Conservation (phyloP, 345 rosid genomes). For the Ricinus communis region DNA sequence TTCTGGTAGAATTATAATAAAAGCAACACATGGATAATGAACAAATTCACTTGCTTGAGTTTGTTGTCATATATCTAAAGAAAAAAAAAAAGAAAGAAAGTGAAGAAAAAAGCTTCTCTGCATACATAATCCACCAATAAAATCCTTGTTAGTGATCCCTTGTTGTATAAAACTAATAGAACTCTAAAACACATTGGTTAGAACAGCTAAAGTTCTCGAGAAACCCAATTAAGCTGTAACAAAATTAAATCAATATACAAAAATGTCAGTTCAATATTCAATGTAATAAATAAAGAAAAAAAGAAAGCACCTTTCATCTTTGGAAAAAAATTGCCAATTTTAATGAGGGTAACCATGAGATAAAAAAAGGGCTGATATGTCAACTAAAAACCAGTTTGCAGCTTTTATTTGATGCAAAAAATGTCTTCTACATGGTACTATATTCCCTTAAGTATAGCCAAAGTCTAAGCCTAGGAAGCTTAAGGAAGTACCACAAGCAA, state of each 20-base stretch:
- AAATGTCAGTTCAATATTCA: not conserved
- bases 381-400: too few species aligned
- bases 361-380: too few species aligned
- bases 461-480: not conserved
- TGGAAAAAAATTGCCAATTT: too few species aligned
- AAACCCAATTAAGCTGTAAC: too few species aligned
- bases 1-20: not conserved
- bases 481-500: not conserved
- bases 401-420: too few species aligned
- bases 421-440: too few species aligned
- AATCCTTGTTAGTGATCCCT: not conserved
- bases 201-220: not conserved
- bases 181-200: not conserved
- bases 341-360: not conserved
- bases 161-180: not conserved
- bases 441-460: not conserved
- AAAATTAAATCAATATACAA: not conserved
- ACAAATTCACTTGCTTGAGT: not conserved
- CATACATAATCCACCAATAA: not conserved
- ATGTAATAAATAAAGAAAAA: too few species aligned
- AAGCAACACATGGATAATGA: not conserved
- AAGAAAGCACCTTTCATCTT: too few species aligned
- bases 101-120: too few species aligned
- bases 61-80: not conserved
- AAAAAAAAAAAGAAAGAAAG: not conserved